A percentile compares a stretch with the other conserved stretches of the same genome.
phyloP scores from a whole-genome alignment of 768 basidiomycete genomes.

The Naganishia friedmannii region DNA sequence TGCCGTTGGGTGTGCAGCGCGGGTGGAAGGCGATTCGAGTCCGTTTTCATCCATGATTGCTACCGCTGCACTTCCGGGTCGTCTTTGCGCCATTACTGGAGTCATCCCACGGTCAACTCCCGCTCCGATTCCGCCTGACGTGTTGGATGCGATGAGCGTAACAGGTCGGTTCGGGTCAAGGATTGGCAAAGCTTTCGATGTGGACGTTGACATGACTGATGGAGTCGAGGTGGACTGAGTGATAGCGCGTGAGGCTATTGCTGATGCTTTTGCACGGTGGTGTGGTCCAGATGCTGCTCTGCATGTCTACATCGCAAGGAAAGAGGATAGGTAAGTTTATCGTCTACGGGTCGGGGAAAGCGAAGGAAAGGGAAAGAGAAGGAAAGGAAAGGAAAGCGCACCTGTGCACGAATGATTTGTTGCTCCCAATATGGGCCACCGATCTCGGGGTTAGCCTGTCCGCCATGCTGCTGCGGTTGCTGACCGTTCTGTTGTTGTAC shows the following conservation, averaged over 20 bases:
- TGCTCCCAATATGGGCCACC: constrained; percentile 66
- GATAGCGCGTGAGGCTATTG: constrained; percentile 82
- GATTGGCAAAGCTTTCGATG: constrained; percentile 68
- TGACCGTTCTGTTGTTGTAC: background rate
- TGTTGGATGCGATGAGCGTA: constrained; percentile 36
- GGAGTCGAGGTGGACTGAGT: constrained; percentile 60
- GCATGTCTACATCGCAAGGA: constrained; percentile 61
- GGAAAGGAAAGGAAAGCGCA: constrained; percentile 54
- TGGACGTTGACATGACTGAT: too few relatives aligned
- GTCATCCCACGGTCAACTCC: background rate
- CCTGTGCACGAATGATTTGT: constrained; percentile 88
- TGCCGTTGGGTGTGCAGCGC: constrained; percentile 64
- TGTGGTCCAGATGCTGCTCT: constrained; percentile 83
- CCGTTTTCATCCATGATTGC: constrained; percentile 47
- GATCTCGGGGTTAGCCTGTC: background rate
- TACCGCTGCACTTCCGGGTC: constrained; percentile 55
- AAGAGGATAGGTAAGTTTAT: too few relatives aligned
- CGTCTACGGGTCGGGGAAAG: too few relatives aligned
- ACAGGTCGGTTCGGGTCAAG: constrained; percentile 71
- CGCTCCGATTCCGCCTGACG: background rate
- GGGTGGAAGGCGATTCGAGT: constrained; percentile 45
- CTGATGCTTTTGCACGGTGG: constrained; percentile 90
- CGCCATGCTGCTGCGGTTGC: background rate
- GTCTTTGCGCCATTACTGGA: constrained; percentile 47
- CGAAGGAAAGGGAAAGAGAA: too few relatives aligned